Percentiles rank a stretch among this genome's conserved stretches.
Conservation (phyloP, 1,284 basidiomycete genomes). For the Ceratobasidium sp. region DNA sequence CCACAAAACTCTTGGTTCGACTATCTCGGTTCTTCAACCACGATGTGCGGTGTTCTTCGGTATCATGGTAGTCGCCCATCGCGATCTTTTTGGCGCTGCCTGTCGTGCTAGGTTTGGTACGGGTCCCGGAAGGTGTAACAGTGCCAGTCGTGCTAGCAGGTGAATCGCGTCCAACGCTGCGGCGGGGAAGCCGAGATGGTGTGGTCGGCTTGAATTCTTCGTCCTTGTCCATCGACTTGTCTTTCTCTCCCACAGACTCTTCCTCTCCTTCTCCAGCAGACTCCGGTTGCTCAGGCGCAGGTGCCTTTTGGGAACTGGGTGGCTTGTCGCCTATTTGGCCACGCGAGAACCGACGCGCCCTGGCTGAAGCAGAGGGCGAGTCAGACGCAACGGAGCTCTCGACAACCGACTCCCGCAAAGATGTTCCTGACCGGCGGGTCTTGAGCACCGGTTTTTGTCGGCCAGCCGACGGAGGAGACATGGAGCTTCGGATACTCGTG, state of each 20-base stretch:
- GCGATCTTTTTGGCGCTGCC: conserved; percentile 30
- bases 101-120: conserved; percentile 5
- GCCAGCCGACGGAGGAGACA: conserved; percentile 8
- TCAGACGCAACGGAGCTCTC: conserved; percentile 18
- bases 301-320: background rate
- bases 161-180: conserved; percentile 37
- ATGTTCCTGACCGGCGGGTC: conserved; percentile 33
- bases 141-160: conserved; percentile 39
- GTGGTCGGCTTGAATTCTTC: conserved; percentile 35
- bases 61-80: conserved; percentile 39
- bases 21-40: conserved; percentile 39
- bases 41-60: conserved; percentile 34
- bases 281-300: background rate
- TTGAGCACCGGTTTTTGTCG: conserved; percentile 23
- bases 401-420: conserved; percentile 21
- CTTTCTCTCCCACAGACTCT: background rate
- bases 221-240: conserved; percentile 34
- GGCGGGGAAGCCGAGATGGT: conserved; percentile 26
- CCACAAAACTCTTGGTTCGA: conserved; percentile 30
- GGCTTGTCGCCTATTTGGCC: conserved; percentile 22
- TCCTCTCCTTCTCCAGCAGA: conserved; percentile 17
- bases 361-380: conserved; percentile 24
- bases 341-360: conserved; percentile 9
- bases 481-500: conserved; percentile 37
- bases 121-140: conserved; percentile 33